These are phyloP conservation scores for Arachis monticola DNA, from an alignment of 331 rosid genomes.

Conservation along the genomic window DNA sequence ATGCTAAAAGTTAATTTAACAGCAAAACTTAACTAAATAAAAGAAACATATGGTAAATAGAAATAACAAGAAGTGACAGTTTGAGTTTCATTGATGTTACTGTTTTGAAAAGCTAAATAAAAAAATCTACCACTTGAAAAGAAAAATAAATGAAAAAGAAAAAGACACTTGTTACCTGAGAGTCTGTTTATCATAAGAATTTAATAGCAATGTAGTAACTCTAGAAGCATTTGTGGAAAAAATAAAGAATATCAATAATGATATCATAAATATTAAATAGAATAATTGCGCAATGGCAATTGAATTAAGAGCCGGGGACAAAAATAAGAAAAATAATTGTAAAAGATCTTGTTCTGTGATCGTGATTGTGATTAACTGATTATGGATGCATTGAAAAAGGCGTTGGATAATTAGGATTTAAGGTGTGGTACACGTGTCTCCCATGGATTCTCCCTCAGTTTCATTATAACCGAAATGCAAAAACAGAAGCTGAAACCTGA, in stretches of 20 bases:
- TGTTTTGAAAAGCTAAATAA: not conserved
- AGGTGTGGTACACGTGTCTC: not conserved
- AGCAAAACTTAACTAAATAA: not conserved
- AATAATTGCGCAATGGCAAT: not conserved
- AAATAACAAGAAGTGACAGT: not conserved
- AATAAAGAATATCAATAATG: not conserved
- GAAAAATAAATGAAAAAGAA: not conserved
- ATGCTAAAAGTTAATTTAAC: not conserved
- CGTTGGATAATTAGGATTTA: not conserved
- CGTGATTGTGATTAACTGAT: not conserved
- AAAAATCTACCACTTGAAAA: no score
- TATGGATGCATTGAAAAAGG: not conserved
- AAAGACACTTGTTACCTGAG: not conserved
- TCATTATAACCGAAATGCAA: not conserved
- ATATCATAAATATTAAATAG: not conserved
- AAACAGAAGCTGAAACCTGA: not conserved
- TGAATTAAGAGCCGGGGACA: not conserved
- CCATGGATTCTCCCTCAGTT: not conserved
- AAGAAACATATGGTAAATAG: not conserved
- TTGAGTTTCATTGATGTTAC: no score
- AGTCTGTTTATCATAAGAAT: not conserved
- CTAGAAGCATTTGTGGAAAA: not conserved
- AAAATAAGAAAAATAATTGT: not conserved
- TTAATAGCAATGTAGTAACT: not conserved
- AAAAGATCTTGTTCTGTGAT: not conserved